Base-by-base conservation (phyloP, 208 protist species). In the Crithidia fasciculata region DNA sequence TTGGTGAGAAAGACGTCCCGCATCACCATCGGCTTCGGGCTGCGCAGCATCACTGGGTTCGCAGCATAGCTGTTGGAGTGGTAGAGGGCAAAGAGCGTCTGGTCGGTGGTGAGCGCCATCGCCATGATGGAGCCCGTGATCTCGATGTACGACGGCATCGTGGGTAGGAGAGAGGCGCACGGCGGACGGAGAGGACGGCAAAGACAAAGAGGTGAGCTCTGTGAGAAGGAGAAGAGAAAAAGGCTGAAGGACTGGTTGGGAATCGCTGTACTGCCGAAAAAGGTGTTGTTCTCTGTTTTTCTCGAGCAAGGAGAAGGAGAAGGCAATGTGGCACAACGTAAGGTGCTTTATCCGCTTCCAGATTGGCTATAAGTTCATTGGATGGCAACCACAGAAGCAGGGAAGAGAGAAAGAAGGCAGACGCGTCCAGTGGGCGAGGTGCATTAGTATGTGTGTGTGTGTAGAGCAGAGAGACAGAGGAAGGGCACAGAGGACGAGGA, bases 1-100 rank as follows among this genome's bases (percentile, higher is more conserved):
- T 84, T 77, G 3, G 92, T 96, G 36, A 96, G 75, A 70, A 94
- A 96, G 8, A 96, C 78, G 61, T 94, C 87, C n/a, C 89, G 80
- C 86, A 96, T 93, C 52, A 94, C 75, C 85, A 94, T 89, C 13
- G 92, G 88, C 67, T 96, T 96, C 16, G 78, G 41, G 53, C 85
- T 93, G 36, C 89, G 78, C 69, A 94, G 61, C 82, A 93, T 88
- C n/a, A 90, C 85, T 0, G 89, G 75, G 54, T 93, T 92, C 56
- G 89, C 88, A 2, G 92, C 90, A 45, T 92, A 94, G 74, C 90
- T 94, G 57, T 88, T 93, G 58, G 80, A 86, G 73, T 96, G 90
- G 62, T 94, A 95, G 43, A 95, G 72, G 13, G 88, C 77, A 62
- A 96, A 94, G 12, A 91, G 72, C 0, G 80, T 85, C 65, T 94